These are phyloP conservation scores for Exophiala mesophila DNA, from an alignment of 2,329 filamentous ascomycete genomes.

Conservation along the genomic window DNA sequence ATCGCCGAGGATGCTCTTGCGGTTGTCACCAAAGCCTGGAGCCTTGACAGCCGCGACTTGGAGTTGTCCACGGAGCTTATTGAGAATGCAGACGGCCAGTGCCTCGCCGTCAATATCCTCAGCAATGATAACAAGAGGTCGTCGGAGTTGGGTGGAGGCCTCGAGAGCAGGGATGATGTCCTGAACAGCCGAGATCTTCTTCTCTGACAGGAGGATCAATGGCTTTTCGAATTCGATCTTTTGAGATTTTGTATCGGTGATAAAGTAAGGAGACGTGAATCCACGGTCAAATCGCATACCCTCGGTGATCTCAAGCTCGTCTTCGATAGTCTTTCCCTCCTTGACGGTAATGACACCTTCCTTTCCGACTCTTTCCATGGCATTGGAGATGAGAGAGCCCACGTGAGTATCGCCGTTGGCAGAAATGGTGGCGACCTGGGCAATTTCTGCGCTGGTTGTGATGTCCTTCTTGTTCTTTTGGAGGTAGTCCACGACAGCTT, in stretches of 20 bases:
- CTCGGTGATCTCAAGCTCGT: constrained; percentile 98
- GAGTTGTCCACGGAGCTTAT: constrained; percentile 99
- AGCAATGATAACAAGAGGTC: constrained; percentile 95
- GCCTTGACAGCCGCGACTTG: constrained; percentile 99
- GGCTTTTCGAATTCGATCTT: constrained; percentile 99
- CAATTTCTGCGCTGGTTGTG: constrained; percentile 93
- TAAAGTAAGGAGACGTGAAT: constrained; percentile 98
- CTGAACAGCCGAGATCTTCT: constrained; percentile 99
- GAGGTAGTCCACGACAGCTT: constrained; percentile 89
- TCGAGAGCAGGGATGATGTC: constrained; percentile 98
- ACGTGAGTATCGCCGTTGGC: constrained; percentile 96
- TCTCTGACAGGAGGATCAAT: constrained; percentile 95
- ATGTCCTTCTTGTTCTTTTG: constrained; percentile 97
- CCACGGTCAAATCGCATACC: constrained; percentile 99
- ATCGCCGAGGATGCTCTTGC: constrained; percentile 98
- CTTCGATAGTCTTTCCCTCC: constrained; percentile 97
- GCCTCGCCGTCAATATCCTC: constrained; percentile 99
- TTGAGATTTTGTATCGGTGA: constrained; percentile 96
- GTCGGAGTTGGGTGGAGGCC: constrained; percentile 89
- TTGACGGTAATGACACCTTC: constrained; percentile 99
- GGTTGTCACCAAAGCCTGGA: constrained; percentile 98
- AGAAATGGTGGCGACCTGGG: constrained; percentile 96
- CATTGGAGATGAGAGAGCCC: constrained; percentile 90
- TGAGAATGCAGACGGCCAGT: constrained; percentile 96
- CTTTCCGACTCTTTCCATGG: constrained; percentile 99